A percentile compares a stretch with the other conserved stretches of the same genome.
These are phyloP conservation scores for Ophiocordyceps australis DNA, from an alignment of 2,329 filamentous ascomycete genomes.

Conservation along the genomic window DNA sequence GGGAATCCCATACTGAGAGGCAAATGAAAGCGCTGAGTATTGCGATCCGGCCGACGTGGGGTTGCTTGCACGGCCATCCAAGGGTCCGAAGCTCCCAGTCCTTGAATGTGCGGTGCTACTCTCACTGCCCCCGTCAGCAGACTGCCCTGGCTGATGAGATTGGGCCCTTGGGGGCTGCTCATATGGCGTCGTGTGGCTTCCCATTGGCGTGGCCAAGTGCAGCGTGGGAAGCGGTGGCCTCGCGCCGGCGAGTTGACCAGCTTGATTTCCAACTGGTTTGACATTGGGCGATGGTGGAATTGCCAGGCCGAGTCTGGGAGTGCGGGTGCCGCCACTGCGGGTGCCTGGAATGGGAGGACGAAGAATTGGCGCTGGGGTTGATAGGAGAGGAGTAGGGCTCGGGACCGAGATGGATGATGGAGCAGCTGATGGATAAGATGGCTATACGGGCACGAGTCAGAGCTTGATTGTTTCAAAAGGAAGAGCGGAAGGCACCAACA, in stretches of 20 bases:
- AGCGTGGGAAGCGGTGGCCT: conserved; percentile 54
- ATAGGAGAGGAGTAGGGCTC: conserved; percentile 39
- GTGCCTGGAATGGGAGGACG: conserved; percentile 65
- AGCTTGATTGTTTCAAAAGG: too few species aligned
- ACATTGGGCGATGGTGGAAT: conserved; percentile 77
- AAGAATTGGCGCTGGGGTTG: conserved; percentile 62
- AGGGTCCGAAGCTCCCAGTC: conserved; percentile 64
- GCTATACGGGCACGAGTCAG: too few species aligned
- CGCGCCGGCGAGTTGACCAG: conserved; percentile 12
- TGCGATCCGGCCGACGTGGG: conserved; percentile 78
- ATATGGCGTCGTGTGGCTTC: conserved; percentile 55
- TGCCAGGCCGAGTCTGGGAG: conserved; percentile 69
- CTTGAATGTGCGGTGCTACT: conserved; percentile 63
- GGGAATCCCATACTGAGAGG: conserved; percentile 51
- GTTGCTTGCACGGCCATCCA: conserved; percentile 61
- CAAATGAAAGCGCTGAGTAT: conserved; percentile 69
- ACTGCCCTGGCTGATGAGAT: conserved; percentile 38
- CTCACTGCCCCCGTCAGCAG: conserved; percentile 63
- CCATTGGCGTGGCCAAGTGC: conserved; percentile 77
- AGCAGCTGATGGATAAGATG: too few species aligned
- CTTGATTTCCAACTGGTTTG: conserved; percentile 49
- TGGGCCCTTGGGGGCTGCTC: conserved; percentile 37
- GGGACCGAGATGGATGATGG: conserved; percentile 13
- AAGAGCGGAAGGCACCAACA: conserved; percentile 3
- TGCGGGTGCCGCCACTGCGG: conserved; percentile 41